Evolutionary conservation across 805 yeast species (phyloP).

Genomic region (Suhomyces sp.): DNA sequence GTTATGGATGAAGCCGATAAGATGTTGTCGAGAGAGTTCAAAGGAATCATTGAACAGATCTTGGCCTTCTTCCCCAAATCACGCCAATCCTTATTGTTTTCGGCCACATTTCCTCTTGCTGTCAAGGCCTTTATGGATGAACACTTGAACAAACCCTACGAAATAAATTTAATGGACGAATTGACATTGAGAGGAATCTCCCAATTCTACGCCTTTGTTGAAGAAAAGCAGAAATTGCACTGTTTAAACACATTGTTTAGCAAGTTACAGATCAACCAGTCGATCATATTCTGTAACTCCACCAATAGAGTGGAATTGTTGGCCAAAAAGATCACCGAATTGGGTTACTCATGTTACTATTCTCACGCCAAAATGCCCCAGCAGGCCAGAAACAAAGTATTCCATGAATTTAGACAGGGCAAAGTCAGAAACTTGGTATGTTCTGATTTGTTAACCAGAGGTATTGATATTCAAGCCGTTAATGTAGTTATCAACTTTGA

Average conservation of each 20-base stretch:
- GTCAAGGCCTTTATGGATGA: slow-evolving; percentile 91
- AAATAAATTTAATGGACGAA: slow-evolving; percentile 96
- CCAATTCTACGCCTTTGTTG: slow-evolving; percentile 97
- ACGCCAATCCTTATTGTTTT: slow-evolving; percentile 78
- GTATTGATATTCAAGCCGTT: slow-evolving; percentile 98
- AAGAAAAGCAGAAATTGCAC: slow-evolving; percentile 92
- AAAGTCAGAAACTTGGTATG: slow-evolving; percentile 96
- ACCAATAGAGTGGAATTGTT: slow-evolving; percentile 93
- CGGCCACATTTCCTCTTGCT: slow-evolving; percentile 94
- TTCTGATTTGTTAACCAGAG: slow-evolving; percentile 93
- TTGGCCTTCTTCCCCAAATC: slow-evolving; percentile 68
- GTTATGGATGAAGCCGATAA: slow-evolving; percentile 99
- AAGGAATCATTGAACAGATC: slow-evolving; percentile 81
- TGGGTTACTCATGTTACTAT: slow-evolving; percentile 94
- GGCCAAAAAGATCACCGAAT: slow-evolving; percentile 93
- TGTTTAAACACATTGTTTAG: slow-evolving; percentile 93
- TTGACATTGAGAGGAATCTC: slow-evolving; percentile 93
- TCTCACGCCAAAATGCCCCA: slow-evolving; percentile 98
- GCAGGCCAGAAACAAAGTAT: slow-evolving; percentile 93
- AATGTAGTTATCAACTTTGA: slow-evolving; percentile 97
- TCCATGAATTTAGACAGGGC: slow-evolving; percentile 98
- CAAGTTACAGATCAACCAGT: slow-evolving; percentile 91
- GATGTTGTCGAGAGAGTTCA: slow-evolving; percentile 88
- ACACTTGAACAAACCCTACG: slow-evolving; percentile 88
- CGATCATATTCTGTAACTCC: slow-evolving; percentile 95